Evolutionary conservation across 345 rosid genomes (phyloP), one percentile per base, ranked within the genome.

Genomic region (Lumnitzera littorea): DNA sequence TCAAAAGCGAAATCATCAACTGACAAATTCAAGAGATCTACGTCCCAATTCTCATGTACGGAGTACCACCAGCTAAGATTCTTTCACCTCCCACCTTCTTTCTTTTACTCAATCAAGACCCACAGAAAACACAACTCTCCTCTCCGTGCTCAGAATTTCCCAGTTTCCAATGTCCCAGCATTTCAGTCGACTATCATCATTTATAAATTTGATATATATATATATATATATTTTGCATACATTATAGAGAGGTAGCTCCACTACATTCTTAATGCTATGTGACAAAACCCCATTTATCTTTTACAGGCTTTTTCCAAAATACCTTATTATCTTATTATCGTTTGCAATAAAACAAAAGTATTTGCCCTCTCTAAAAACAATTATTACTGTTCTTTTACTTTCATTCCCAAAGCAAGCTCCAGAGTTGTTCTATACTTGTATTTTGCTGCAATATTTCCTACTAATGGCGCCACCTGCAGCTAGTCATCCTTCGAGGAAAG

Each of bases 221-320:
- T 29, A 29, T 29, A 29, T 29, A 29, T 29, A 29, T 29, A 29
- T 29, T 3, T 29, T 6, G 3, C 20, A 20, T 20, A 20, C 20
- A 29, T 6, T 29, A 29, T 29, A 55, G 75, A 72, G 70, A 63
- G 75, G 75, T 76, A 72, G 77, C 64, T 15, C 63, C 36, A 24
- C 24, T 16, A 15, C 48, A 36, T 36, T 4, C 43, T 36, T 4
- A 36, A 7, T 36, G 7, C 11, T 36, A 36, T 1, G 7, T 4
- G 43, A 36, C 43, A 36, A 36, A 36, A 4, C 43, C 1, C 43
- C 43, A 36, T 36, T 36, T 7, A 36, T 36, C 43, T 36, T 20
- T 36, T 36, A 36, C 43, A 36, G 43, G 43, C 43, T 36, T 36
- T 36, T 20, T 36, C 9, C 43, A 36, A 9, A 36, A 36, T 36